Conservation (phyloP, 2,329 filamentous ascomycete genomes). For the Teratosphaeria gauchensis region DNA sequence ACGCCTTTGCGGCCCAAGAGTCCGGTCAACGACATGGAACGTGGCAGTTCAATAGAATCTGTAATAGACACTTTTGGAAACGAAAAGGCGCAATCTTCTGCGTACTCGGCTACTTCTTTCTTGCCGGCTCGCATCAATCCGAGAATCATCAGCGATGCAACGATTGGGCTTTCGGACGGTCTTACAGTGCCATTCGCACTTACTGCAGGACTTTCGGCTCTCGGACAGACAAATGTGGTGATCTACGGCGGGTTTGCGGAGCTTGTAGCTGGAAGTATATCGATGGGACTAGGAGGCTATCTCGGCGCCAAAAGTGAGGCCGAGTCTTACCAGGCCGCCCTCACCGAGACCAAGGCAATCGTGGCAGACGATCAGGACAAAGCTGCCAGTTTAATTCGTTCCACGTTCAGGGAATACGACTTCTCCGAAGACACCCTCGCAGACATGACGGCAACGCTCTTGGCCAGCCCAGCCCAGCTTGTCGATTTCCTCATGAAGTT, state of each 20-base stretch:
- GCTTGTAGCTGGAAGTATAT: slow-evolving; percentile 32
- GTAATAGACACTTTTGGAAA: slow-evolving; percentile 1
- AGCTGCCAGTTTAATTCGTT: slow-evolving; percentile 31
- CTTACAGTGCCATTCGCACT: slow-evolving; percentile 36
- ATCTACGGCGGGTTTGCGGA: slow-evolving; percentile 33
- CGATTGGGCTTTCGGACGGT: slow-evolving; percentile 34
- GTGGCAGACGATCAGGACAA: slow-evolving; percentile 29
- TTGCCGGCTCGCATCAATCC: slow-evolving; percentile 16
- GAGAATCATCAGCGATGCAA: slow-evolving; percentile 37
- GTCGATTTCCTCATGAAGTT: slow-evolving; percentile 41
- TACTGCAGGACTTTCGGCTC: slow-evolving; percentile 32
- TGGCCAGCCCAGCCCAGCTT: slow-evolving; percentile 23
- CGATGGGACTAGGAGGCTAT: slow-evolving; percentile 35
- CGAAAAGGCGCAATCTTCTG: slow-evolving; percentile 4
- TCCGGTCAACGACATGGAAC: not conserved
- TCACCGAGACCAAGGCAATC: slow-evolving; percentile 33
- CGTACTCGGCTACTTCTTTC: not conserved
- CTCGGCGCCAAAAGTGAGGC: slow-evolving; percentile 42
- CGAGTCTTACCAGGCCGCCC: slow-evolving; percentile 39
- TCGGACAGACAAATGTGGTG: slow-evolving; percentile 30
- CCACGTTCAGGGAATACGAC: slow-evolving; percentile 33
- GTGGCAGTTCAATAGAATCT: slow-evolving; percentile 1
- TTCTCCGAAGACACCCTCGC: slow-evolving; percentile 26
- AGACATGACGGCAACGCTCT: slow-evolving; percentile 10
- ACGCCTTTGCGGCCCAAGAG: not conserved